Percentiles rank a stretch among this genome's conserved stretches.
Evolutionary conservation across 768 basidiomycete genomes (phyloP).

Genomic region (Tulasnella sp.): DNA sequence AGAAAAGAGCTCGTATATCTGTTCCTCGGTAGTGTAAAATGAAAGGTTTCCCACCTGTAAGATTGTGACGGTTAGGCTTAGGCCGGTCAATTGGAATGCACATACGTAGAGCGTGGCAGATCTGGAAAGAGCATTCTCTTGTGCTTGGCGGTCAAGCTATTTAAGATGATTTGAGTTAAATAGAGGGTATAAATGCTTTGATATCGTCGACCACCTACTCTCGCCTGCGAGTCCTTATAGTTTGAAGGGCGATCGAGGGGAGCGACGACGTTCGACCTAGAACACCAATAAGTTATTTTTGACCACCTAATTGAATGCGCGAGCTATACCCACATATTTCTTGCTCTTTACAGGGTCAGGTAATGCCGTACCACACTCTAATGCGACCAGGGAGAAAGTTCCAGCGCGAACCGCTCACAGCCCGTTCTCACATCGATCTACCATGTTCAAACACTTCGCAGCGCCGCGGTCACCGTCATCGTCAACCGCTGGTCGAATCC

Average conservation of each 20-base stretch:
- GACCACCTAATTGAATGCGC: neutral
- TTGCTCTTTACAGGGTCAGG: neutral
- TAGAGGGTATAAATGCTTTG: neutral
- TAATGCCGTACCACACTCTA: neutral
- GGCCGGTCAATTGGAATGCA: slow-evolving; percentile 17
- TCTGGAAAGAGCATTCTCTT: slow-evolving; percentile 68
- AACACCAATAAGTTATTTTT: neutral
- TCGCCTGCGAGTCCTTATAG: slow-evolving; percentile 88
- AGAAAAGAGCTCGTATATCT: slow-evolving; percentile 86
- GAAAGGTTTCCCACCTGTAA: slow-evolving; percentile 78
- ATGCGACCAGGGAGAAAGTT: neutral
- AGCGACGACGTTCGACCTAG: slow-evolving; percentile 76
- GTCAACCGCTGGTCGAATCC: neutral
- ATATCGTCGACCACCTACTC: slow-evolving; percentile 30
- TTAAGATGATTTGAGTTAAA: slow-evolving; percentile 8
- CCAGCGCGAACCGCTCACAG: neutral
- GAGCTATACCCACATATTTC: neutral
- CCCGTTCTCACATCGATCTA: slow-evolving; percentile 1
- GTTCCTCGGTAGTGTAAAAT: slow-evolving; percentile 92
- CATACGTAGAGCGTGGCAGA: slow-evolving; percentile 88
- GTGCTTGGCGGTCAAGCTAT: slow-evolving; percentile 51
- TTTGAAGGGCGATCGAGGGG: slow-evolving; percentile 89
- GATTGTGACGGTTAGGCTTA: slow-evolving; percentile 12
- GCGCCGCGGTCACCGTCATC: neutral
- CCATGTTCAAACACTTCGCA: neutral